These are phyloP conservation scores for Sphagnum fallax DNA, from an alignment of 228 moss, liverwort and hornwort genomes.

Conservation along the genomic window DNA sequence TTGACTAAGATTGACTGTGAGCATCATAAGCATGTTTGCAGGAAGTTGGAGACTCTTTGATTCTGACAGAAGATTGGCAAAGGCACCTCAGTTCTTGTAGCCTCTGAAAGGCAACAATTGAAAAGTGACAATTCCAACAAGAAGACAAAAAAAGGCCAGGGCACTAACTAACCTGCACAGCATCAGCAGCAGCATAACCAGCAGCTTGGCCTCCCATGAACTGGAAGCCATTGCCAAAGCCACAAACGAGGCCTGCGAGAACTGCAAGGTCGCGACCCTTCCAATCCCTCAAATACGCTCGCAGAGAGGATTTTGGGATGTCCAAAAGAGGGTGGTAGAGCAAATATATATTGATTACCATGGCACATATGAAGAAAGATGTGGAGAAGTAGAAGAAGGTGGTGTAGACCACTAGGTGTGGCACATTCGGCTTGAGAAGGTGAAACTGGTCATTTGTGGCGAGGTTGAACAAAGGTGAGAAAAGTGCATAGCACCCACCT, in stretches of 20 bases:
- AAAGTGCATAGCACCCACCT: slow-evolving; percentile 55
- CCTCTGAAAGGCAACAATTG: no score
- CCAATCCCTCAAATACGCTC: slow-evolving; percentile 32
- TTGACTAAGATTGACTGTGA: no score
- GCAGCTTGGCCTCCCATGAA: slow-evolving; percentile 92
- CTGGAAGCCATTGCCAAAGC: slow-evolving; percentile 69
- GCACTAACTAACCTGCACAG: slow-evolving; percentile 52
- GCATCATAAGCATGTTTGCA: no score
- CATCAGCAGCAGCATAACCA: slow-evolving; percentile 81
- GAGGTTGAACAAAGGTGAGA: slow-evolving; percentile 72
- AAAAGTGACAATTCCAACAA: no score
- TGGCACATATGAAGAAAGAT: slow-evolving; percentile 47
- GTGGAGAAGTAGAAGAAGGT: slow-evolving; percentile 81
- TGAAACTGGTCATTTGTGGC: slow-evolving; percentile 76
- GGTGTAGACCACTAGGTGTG: slow-evolving; percentile 69
- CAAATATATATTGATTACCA: slow-evolving; percentile 45
- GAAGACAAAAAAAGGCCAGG: no score
- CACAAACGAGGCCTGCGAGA: slow-evolving; percentile 63
- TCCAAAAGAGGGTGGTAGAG: slow-evolving; percentile 62
- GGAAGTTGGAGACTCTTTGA: no score
- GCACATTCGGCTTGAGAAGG: slow-evolving; percentile 37
- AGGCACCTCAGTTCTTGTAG: no score
- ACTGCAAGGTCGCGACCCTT: slow-evolving; percentile 48
- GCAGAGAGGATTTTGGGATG: slow-evolving; percentile 49
- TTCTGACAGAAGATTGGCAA: no score